Evolutionary conservation across 257 asterid species (phyloP), one percentile per base, ranked within the genome.

Genomic region (Salvia hispanica): DNA sequence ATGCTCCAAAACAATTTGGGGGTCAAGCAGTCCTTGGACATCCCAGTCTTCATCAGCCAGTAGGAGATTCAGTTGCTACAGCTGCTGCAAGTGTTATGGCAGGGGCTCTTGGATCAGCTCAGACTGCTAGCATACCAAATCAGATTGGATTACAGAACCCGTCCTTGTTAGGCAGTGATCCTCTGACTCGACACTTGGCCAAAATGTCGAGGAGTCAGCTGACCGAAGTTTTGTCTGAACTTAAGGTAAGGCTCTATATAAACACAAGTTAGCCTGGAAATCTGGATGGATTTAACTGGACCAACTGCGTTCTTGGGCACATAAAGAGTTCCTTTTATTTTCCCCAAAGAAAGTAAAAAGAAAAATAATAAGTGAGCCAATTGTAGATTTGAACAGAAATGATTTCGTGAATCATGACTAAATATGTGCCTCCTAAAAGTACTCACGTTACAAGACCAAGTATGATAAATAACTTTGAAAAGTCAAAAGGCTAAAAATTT

Each of bases 21-120:
- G 91, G 84, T 51, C 85, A 86, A 63, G 79, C 85, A 72, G 86
- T 65, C 50, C 78, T 64, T 56, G 87, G 83, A 31, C 85, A 88
- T 70, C 72, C 85, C 13, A 70, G 69, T 80, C 72, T 81, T 82
- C 79, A 86, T 65, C 96, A 83, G 82, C 91, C 99, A 45, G 68
- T 93, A 9, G 99, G 99, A 33, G 85, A 85, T 66, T 80, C 97
- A 18, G 90, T 79, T 68, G 94, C 96, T 46, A 67, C 78, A 79
- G 79, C 90, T 77, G 96, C 97, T 77, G 96, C 97, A 73, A 68
- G 86, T 31, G 84, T 87, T 75, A 90, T 93, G 96, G 91, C 95
- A 31, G 91, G 90, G 77, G 85, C 87, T 74, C 95, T 93, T 76
- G 96, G 95, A 67, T 82, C 89, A 67, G 75, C 87, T 74, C 95